These are phyloP conservation scores for Calonectria ilicicola DNA, from an alignment of 2,329 filamentous ascomycete genomes.

Conservation along the genomic window DNA sequence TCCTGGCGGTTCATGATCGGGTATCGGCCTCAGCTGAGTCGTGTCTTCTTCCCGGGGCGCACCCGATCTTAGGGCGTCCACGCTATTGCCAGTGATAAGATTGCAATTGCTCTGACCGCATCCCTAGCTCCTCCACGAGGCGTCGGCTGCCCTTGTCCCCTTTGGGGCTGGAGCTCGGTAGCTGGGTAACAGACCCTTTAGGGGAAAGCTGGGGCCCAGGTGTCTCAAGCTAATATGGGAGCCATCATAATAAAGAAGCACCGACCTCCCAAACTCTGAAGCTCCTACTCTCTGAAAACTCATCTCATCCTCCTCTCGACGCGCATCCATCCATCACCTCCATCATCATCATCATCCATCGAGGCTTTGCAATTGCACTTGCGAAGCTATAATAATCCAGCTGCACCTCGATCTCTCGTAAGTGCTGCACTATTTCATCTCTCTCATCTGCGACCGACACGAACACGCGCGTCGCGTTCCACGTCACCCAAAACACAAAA, in stretches of 20 bases:
- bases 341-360: not conserved
- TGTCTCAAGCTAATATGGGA: conserved; percentile 9
- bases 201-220: not conserved
- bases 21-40: not conserved
- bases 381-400: not conserved
- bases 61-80: not conserved
- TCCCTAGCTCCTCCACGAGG: not conserved
- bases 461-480: not conserved
- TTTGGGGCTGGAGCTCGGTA: not conserved
- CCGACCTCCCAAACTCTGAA: not conserved
- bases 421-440: not conserved
- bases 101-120: not conserved
- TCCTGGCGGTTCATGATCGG: not conserved
- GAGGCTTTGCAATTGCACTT: not conserved
- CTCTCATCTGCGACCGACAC: no score
- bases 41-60: not conserved
- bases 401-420: not conserved
- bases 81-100: not conserved
- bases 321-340: not conserved
- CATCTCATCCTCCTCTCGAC: no score
- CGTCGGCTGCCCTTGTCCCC: not conserved
- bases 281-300: not conserved
- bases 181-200: conserved; percentile 3
- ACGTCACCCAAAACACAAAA: not conserved
- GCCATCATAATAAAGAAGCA: not conserved